Conservation (phyloP, 371 early-diverging fungal species). For the Coemansia sp. region DNA sequence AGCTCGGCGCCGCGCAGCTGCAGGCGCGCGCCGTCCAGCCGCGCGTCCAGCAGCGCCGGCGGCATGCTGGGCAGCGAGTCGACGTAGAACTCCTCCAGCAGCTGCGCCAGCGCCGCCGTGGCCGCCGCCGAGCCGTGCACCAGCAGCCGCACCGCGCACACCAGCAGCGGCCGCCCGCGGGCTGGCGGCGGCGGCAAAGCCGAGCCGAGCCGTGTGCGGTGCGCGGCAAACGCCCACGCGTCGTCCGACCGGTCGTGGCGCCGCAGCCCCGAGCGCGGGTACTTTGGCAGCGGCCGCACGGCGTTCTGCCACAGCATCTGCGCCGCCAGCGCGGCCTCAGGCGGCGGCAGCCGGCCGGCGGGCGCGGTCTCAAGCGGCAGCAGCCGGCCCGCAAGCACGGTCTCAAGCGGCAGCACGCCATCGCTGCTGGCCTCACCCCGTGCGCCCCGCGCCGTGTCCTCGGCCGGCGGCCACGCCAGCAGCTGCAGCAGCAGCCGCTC, state of each 20-base stretch:
- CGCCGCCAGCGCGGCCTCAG: constrained; percentile 13
- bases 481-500: constrained; percentile 21
- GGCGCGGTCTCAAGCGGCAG: constrained; percentile 6
- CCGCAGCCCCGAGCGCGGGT: constrained; percentile 38
- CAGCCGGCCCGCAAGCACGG: constrained; percentile 22
- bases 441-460: neutral
- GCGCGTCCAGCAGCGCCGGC: constrained; percentile 31
- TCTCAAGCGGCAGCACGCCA: constrained; percentile 1
- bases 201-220: neutral
- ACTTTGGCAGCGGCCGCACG: constrained; percentile 38
- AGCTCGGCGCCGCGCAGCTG: constrained; percentile 32
- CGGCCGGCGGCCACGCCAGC: neutral
- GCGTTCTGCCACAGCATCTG: constrained; percentile 46
- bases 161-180: constrained; percentile 13
- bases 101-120: constrained; percentile 13
- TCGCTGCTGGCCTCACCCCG: neutral
- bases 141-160: constrained; percentile 16
- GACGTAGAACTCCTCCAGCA: constrained; percentile 37
- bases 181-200: neutral
- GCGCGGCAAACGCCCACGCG: constrained; percentile 35
- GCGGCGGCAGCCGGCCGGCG: neutral
- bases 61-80: constrained; percentile 38
- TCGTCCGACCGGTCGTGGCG: constrained; percentile 25
- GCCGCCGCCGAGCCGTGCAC: constrained; percentile 8
- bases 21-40: constrained; percentile 16